Evolutionary conservation across 306 rosid genomes (phyloP), one percentile per base, ranked within the genome.

Genomic region (Medicago lupulina): DNA sequence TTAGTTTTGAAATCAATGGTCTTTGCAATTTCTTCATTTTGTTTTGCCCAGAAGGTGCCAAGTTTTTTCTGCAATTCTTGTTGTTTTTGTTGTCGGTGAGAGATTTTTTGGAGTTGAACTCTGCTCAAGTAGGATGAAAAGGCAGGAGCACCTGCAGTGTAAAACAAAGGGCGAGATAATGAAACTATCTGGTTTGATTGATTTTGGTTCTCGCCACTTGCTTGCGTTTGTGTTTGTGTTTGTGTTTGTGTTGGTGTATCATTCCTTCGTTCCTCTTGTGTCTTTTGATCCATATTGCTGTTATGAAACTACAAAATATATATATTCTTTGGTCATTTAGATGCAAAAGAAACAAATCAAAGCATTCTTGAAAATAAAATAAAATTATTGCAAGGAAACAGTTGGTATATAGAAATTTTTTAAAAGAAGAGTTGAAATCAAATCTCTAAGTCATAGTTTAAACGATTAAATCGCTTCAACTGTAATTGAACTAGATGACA

Each of bases 241-340:
- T n/a, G 47, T 43, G 47, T 43, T 43, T 43, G 51, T 4, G 51
- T 46, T 46, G 51, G n/a, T 11, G 14, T 4, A 46, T 7, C 57
- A 6, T 51, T 2, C 10, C 43, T 36, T 49, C 62, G 71, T 54
- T 80, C 80, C 4, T 74, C 31, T 17, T 34, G 78, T 43, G 85
- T 83, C 71, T 85, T 84, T 66, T 82, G 87, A 76, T 87, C 92
- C 95, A 89, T 87, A 0, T 55, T 71, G 62, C 34, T 65, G 9
- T 23, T 17, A 51, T 38, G 44, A 15, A 1, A 43, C 76, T 53
- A 16, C 14, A 46, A 43, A 51, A 6, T 50, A 9, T 10, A 9
- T 10, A 68, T 40, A 38, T 49, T 73, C 23, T 59, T 11, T 64
- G 49, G 50, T 31, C 69, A 19, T 38, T 79, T 72, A 19, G 31